Base-by-base conservation (phyloP, 306 rosid species). In the Castanea sativa region DNA sequence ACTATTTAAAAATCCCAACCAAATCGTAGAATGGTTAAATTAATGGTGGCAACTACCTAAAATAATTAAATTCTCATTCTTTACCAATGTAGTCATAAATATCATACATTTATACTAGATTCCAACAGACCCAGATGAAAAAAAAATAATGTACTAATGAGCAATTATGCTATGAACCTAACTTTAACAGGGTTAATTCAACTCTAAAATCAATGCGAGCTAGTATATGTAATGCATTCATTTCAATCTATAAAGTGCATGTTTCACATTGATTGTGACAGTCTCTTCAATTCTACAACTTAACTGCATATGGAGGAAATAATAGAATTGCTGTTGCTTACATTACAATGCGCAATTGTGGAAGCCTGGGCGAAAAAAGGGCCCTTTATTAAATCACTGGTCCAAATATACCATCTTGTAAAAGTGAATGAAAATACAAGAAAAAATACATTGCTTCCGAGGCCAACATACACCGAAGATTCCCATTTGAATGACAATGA, bases 401-500 rank as follows among this genome's bases (percentile, higher is more conserved):
- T 13, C 53, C 53, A 49, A 49, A 49, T 49, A 49, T 12, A 16
- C 53, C 16, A 12, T 3, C 5, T 49, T 12, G 3, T 49, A 57
- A 29, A 82, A 57, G 56, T 63, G 35, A 75, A 80, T 75, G 73
- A 80, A 72, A 81, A 57, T 72, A 52, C 77, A 61, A 25, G 45
- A 69, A 72, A 74, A 61, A 61, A 64, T 15, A 81, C 67, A 63
- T 35, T 71, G 23, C 78, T 15, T 18, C 72, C 73, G 83, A 77
- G 71, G 55, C 83, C 87, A 51, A 80, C 72, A 72, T 72, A 71
- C 41, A n/a, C 13, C 19, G 18, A 67, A 76, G 73, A 33, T 71
- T 76, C 78, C 78, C 87, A 63, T 69, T 52, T 67, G 21, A 60
- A 73, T 73, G 76, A 81, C 71, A 56, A 74, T 55, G 74, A 79